phyloP scores from a whole-genome alignment of 495 filamentous ascomycete genomes.

The Neurospora sp. region DNA sequence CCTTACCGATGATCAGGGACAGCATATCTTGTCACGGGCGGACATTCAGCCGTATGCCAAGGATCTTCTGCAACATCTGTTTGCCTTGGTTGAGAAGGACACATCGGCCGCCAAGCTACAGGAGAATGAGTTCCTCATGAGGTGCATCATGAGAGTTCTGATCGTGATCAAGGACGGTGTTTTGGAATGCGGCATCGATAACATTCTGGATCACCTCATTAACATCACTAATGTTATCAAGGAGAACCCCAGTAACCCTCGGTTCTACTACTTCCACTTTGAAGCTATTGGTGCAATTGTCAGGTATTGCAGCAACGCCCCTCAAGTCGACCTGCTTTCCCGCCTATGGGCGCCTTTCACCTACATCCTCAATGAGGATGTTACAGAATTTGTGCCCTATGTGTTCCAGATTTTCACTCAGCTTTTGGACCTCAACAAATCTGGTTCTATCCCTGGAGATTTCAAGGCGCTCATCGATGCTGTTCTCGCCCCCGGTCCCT shows the following conservation, averaged over 20 bases:
- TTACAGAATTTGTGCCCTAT: constrained; percentile 90
- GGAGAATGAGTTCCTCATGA: constrained; percentile 98
- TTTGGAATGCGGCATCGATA: constrained; percentile 54
- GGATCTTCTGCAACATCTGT: constrained; percentile 84
- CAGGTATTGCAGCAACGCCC: constrained; percentile 56
- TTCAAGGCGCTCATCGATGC: constrained; percentile 67
- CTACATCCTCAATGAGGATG: constrained; percentile 63
- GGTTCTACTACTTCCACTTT: constrained; percentile 98
- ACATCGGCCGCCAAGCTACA: constrained; percentile 81
- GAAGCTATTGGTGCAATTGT: constrained; percentile 94
- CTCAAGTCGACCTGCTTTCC: constrained; percentile 64
- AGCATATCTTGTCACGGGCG: constrained; percentile 61
- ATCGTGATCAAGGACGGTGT: constrained; percentile 81
- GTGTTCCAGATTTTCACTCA: constrained; percentile 92
- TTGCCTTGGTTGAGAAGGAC: constrained; percentile 76
- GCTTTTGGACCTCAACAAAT: constrained; percentile 72
- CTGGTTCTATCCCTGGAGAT: constrained; percentile 59
- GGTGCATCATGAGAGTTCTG: constrained; percentile 92
- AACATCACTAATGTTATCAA: constrained; percentile 82
- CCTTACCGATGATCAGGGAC: constrained; percentile 59
- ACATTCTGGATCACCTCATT: constrained; percentile 65
- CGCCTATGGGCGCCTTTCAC: constrained; percentile 71
- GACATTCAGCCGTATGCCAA: constrained; percentile 72
- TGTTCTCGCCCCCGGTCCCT: constrained; percentile 65
- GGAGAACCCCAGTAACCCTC: constrained; percentile 89